Base-by-base conservation (phyloP, 345 rosid species). In the Salix udensis region DNA sequence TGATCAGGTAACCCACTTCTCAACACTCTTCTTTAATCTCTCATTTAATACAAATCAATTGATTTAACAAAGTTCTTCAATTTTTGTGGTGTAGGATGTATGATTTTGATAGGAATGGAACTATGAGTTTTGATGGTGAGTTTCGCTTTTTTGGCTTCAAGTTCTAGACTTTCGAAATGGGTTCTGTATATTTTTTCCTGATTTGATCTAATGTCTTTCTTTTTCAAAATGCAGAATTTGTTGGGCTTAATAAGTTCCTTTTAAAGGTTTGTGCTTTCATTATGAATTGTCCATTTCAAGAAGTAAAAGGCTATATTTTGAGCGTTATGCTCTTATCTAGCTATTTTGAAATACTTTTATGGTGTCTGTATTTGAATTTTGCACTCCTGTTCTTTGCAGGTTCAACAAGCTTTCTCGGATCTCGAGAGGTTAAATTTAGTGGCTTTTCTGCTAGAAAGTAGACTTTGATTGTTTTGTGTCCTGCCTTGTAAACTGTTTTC, bases 101-200 rank as follows among this genome's bases (percentile, higher is more conserved):
- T 74, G 95, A 91, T 86, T 89, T 84, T 74, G 95, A 91, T 73
- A 80, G 82, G 70, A 91, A 86, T 70, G 92, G 95, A 31, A 91
- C 88, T 21, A 88, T 91, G 95, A 89, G 88, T 83, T 91, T 86
- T 73, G 84, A 81, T 69, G 95, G 95, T 88, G 67, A 21, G 12
- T 13, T 6, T 39, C n/a, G 9, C 4, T 8, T 31, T 64, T 31
- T 42, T 0, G 16, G n/a, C 16, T 31, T 72, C 36, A 23, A 15
- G 36, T 67, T 36, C n/a, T 37, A 15, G 28, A 7, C 26, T 15
- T 30, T 70, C 31, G 18, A 7, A 18, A 4, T 52, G 12, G 4
- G 2, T 40, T 64, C 7, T 52, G 31, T 21, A 37, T 65, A 75
- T 7, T 8, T 37, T 58, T 53, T 16, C 48, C 60, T 31, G 34